Conservation (phyloP, 768 basidiomycete genomes). For the Termitomyces eurrhizus region DNA sequence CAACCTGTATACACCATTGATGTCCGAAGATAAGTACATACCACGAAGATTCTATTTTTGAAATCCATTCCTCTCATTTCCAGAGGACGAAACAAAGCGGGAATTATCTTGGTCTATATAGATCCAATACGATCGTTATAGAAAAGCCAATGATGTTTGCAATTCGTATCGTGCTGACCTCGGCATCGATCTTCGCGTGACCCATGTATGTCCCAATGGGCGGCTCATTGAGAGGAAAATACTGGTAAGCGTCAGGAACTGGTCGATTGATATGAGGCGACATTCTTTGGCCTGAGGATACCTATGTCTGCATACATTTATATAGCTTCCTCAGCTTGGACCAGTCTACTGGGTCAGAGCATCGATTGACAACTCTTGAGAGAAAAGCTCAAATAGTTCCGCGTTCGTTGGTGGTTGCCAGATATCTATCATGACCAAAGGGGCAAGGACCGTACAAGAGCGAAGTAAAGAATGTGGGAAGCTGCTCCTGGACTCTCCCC, state of each 20-base stretch:
- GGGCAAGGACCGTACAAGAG: slow-evolving; percentile 63
- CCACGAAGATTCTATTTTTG: slow-evolving; percentile 74
- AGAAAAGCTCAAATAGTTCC: background rate
- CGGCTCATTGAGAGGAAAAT: slow-evolving; percentile 59
- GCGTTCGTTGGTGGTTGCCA: background rate
- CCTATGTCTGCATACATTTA: no score
- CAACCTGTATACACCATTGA: background rate
- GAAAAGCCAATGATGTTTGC: background rate
- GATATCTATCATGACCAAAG: slow-evolving; percentile 8
- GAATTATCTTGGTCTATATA: slow-evolving; percentile 46
- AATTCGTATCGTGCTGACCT: slow-evolving; percentile 8
- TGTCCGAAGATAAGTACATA: slow-evolving; percentile 22
- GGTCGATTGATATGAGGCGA: slow-evolving; percentile 36
- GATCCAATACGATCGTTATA: background rate
- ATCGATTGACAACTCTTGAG: background rate
- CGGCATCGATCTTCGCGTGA: background rate
- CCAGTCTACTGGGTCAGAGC: background rate
- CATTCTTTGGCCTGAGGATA: slow-evolving; percentile 4
- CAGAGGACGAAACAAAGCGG: slow-evolving; percentile 63
- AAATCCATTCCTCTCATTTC: slow-evolving; percentile 58
- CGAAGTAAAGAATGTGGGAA: slow-evolving; percentile 52
- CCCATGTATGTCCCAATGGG: slow-evolving; percentile 38
- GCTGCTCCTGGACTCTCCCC: slow-evolving; percentile 74
- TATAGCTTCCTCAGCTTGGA: no score
- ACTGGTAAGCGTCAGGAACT: slow-evolving; percentile 49